A percentile compares a stretch with the other conserved stretches of the same genome.
These are phyloP conservation scores for Tricholoma matsutake DNA, from an alignment of 768 basidiomycete genomes.

Conservation along the genomic window DNA sequence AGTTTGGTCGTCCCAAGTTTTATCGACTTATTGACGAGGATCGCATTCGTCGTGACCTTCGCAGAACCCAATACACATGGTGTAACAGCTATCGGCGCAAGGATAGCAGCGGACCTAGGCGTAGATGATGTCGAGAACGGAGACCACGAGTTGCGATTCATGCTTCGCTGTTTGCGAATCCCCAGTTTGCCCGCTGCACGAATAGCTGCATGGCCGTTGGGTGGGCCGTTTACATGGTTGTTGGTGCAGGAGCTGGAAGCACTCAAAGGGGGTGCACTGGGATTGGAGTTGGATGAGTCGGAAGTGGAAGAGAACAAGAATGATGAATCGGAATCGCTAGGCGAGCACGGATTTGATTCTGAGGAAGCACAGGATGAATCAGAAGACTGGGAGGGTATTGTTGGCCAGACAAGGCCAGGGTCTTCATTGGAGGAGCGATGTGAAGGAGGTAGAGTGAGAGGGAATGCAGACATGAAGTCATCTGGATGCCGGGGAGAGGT, in stretches of 20 bases:
- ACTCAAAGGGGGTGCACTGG: conserved; percentile 17
- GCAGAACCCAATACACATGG: conserved; percentile 4
- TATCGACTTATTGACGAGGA: conserved; percentile 13
- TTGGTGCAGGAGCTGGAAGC: conserved; percentile 19
- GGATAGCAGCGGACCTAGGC: conserved; percentile 4
- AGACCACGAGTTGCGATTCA: conserved; percentile 52
- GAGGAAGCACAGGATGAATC: conserved; percentile 24
- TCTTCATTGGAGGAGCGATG: conserved; percentile 14
- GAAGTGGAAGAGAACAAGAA: conserved; percentile 27
- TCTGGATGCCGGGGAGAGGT: conserved; percentile 59
- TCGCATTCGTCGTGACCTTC: conserved; percentile 2
- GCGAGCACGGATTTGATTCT: conserved; percentile 25
- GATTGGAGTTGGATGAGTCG: conserved; percentile 19
- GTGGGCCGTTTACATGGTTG: conserved; percentile 10
- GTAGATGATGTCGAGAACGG: conserved; percentile 14
- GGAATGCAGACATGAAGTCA: conserved; percentile 36
- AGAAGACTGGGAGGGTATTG: conserved; percentile 20
- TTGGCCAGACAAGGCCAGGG: conserved; percentile 19
- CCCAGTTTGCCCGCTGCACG: conserved; percentile 52
- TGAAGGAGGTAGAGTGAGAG: conserved; percentile 29
- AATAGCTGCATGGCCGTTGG: conserved; percentile 39
- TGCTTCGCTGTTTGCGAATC: conserved; percentile 42
- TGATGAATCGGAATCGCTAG: conserved; percentile 26
- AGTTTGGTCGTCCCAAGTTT: conserved; percentile 9
- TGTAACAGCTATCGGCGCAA: conserved; percentile 2